Percentiles rank a stretch among this genome's conserved stretches.
These are phyloP conservation scores for Malassezia psittaci DNA, from an alignment of 1,284 basidiomycete species.

Conservation along the genomic window DNA sequence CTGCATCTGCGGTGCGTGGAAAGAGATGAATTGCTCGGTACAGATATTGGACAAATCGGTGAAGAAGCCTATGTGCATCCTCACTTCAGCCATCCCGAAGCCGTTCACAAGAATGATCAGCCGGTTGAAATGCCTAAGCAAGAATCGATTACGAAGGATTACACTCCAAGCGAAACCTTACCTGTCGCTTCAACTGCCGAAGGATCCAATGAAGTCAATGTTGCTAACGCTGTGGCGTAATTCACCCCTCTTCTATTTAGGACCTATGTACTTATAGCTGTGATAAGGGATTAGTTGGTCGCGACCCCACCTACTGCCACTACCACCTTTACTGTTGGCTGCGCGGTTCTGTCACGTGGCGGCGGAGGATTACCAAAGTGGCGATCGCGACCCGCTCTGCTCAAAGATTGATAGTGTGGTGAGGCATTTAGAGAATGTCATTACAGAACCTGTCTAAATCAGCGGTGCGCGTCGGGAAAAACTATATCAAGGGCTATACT, in stretches of 20 bases:
- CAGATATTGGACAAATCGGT: slow-evolving; percentile 87
- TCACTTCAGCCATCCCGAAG: slow-evolving; percentile 1
- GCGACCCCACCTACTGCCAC: too few relatives aligned
- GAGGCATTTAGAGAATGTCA: slow-evolving; percentile 21
- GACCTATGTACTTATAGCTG: too few relatives aligned
- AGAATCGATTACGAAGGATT: not conserved
- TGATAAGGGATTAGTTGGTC: too few relatives aligned
- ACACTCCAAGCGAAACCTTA: not conserved
- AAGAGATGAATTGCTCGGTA: slow-evolving; percentile 78
- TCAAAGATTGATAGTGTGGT: too few relatives aligned
- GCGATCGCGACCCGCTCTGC: not conserved
- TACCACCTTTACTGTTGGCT: too few relatives aligned
- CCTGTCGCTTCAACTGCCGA: not conserved
- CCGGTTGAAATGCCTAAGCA: slow-evolving; percentile 1
- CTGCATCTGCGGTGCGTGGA: slow-evolving; percentile 67
- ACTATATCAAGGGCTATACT: slow-evolving; percentile 46
- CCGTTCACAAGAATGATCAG: not conserved
- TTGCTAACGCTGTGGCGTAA: not conserved
- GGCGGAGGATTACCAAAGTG: not conserved
- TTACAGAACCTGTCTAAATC: slow-evolving; percentile 45
- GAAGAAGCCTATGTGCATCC: slow-evolving; percentile 51
- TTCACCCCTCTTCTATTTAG: not conserved
- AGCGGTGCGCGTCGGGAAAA: slow-evolving; percentile 45
- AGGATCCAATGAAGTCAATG: too few relatives aligned
- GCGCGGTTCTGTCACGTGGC: not conserved